Percentiles rank a stretch among this genome's conserved stretches.
These are phyloP conservation scores for Cyclospora cayetanensis DNA, from an alignment of 169 alveolate genomes.

Conservation along the genomic window DNA sequence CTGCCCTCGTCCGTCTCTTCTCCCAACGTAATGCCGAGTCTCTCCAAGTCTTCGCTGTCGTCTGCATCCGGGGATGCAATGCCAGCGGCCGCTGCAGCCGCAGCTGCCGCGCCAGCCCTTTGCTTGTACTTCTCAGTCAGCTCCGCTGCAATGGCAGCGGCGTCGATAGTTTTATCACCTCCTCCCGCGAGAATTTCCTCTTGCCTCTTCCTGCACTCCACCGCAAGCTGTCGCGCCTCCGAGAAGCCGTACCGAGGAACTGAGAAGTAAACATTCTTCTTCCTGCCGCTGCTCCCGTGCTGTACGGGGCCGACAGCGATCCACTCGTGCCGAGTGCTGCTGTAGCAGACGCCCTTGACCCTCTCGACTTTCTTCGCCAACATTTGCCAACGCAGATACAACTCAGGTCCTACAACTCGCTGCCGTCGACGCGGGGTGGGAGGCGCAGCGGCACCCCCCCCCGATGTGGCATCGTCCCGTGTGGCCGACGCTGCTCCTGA, in stretches of 20 bases:
- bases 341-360: constrained; percentile 64
- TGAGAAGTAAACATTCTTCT: constrained; percentile 55
- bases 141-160: constrained; percentile 60
- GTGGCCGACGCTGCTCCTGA: too few relatives aligned
- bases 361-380: constrained; percentile 15
- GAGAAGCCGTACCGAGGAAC: constrained; percentile 62
- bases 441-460: too few relatives aligned
- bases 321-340: constrained; percentile 67
- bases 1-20: constrained; percentile 62
- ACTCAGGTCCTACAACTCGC: constrained; percentile 60
- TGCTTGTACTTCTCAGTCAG: constrained; percentile 56
- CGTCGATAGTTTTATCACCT: constrained; percentile 53
- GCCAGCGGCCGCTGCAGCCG: constrained; percentile 44
- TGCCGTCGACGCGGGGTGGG: constrained; percentile 50
- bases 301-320: constrained; percentile 57
- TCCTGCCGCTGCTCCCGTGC: constrained; percentile 58
- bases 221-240: constrained; percentile 60
- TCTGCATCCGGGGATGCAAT: constrained; percentile 36
- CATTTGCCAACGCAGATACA: constrained; percentile 50
- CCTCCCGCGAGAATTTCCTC: constrained; percentile 58
- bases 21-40: constrained; percentile 28
- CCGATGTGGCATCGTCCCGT: too few relatives aligned
- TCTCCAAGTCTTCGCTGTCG: constrained; percentile 36
- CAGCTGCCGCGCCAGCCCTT: constrained; percentile 50
- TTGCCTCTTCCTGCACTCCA: constrained; percentile 63